Conservation (phyloP, 495 filamentous ascomycete species). For the Darksidea phi region DNA sequence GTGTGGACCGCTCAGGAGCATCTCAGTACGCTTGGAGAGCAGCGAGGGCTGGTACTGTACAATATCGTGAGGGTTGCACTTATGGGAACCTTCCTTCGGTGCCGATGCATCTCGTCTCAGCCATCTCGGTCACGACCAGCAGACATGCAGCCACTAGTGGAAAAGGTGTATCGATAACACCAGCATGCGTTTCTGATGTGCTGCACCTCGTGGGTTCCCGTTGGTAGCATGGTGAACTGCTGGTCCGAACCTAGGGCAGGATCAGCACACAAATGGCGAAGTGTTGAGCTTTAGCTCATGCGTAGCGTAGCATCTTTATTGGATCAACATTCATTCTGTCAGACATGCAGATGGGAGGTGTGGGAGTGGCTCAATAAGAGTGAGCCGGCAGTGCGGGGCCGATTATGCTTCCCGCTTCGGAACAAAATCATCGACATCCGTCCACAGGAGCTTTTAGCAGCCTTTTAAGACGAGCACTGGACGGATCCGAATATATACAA, state of each 20-base stretch:
- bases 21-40: background rate
- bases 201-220: background rate
- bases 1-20: background rate
- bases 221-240: background rate
- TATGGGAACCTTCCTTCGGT: conserved; percentile 10
- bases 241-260: too few species aligned
- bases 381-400: background rate
- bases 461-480: too few species aligned
- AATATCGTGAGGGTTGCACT: conserved; percentile 23
- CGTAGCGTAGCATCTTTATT: too few species aligned
- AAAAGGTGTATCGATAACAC: conserved; percentile 18
- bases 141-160: background rate
- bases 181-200: background rate
- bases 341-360: background rate
- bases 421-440: background rate
- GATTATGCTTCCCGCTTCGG: background rate
- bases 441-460: background rate
- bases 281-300: too few species aligned
- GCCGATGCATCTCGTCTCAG: conserved; percentile 11
- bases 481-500: too few species aligned
- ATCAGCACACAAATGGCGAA: too few species aligned
- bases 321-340: too few species aligned
- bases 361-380: background rate
- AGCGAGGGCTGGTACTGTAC: background rate
- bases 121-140: conserved; percentile 6